Evolutionary conservation across 495 filamentous ascomycete species (phyloP).

Genomic region (Penicillium manginii): DNA sequence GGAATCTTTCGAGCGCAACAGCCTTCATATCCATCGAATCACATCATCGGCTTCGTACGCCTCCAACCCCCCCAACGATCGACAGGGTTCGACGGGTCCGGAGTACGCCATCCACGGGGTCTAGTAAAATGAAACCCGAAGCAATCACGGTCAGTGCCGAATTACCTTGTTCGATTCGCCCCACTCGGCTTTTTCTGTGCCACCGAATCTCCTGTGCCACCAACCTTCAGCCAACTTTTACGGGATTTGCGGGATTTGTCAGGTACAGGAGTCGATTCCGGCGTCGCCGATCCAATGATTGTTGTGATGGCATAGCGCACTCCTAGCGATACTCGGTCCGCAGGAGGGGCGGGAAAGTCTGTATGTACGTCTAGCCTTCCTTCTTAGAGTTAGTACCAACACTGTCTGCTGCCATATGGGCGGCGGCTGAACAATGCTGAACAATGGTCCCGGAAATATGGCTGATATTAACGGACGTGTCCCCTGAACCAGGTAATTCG

Average conservation of each 20-base stretch:
- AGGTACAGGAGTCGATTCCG: conserved; percentile 25
- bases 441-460: not conserved
- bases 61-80: conserved; percentile 21
- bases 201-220: conserved; percentile 4
- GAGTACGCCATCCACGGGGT: conserved; percentile 25
- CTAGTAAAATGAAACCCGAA: conserved; percentile 20
- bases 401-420: conserved; percentile 9
- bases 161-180: conserved; percentile 1
- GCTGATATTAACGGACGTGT: not conserved
- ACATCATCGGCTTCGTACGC: conserved; percentile 25
- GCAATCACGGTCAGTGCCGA: conserved; percentile 21
- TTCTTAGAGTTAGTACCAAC: not conserved
- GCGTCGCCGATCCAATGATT: conserved; percentile 24
- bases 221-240: not conserved
- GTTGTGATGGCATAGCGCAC: not conserved
- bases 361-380: too few relatives aligned
- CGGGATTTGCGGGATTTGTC: conserved; percentile 27
- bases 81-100: conserved; percentile 35
- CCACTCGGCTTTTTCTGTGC: conserved; percentile 1
- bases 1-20: not conserved
- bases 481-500: conserved; percentile 11
- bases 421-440: not conserved
- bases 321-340: too few relatives aligned
- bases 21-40: conserved; percentile 19
- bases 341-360: too few relatives aligned